Base-by-base conservation (phyloP, 768 basidiomycete species). In the Neoboletus subvelutipes region DNA sequence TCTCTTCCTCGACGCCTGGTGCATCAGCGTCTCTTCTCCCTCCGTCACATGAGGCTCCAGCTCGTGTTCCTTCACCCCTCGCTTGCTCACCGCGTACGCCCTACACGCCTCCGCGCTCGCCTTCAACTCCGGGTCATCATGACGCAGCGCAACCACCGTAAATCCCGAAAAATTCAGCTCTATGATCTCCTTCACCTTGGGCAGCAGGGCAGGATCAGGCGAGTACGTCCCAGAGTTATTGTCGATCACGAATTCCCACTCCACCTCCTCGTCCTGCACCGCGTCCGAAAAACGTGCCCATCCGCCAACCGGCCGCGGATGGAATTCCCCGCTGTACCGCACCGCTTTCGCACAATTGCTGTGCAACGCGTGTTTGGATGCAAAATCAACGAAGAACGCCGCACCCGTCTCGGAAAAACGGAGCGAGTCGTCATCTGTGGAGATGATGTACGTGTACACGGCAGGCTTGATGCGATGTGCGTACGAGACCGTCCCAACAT, bases 381-480 rank as follows among this genome's bases (percentile, higher is more conserved):
- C 87, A 67, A 92, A 87, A 71, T 92, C 88, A 58, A 92, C 88
- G 64, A 91, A 90, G 73, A 93, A 93, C 34, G 88, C 86, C 12
- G 90, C 89, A 17, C 90, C 90, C 4, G 91, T 94, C 70, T 92
- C 91, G 28, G 89, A 91, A 73, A 93, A 92, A 22, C 91, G 82
- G 61, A 92, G 78, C 10, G 88, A 80, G 58, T 90, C 83, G 72
- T 90, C 90, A 52, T 87, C 84, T 6, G 81, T 75, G 4, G 86
- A 82, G 67, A 94, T 85, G 69, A 93, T 80, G 73, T 93, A 94
- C 39, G 92, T 93, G 74, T 93, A 94, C 24, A 92, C 83, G 0
- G 87, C 86, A 43, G 89, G 89, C 67, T 90, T 90, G 72, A 91
- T 80, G 59, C 87, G 82, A 56, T 78, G 76, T 37, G 59, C 64